Conservation (phyloP, 2,329 filamentous ascomycete species). For the Colletotrichum paranaense region DNA sequence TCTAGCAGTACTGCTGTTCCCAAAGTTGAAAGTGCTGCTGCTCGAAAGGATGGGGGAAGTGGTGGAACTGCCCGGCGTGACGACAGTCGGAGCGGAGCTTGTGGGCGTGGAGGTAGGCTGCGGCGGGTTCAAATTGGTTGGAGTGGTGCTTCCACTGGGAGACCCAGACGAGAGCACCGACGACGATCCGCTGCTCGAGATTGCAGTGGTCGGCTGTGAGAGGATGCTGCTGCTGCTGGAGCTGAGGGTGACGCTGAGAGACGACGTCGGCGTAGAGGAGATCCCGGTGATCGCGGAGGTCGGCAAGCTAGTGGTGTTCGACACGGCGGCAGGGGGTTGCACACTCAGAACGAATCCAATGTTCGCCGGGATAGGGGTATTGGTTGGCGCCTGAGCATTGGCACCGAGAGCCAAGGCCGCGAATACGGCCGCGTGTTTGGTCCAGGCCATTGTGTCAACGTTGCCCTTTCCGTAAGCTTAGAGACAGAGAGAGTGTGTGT, state of each 20-base stretch:
- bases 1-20: background rate
- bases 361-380: background rate
- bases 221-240: background rate
- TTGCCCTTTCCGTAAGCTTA: too few species aligned
- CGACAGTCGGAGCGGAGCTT: background rate
- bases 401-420: background rate
- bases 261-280: background rate
- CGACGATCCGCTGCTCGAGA: background rate
- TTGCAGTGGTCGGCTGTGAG: background rate
- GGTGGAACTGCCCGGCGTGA: background rate
- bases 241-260: background rate
- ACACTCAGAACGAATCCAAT: background rate
- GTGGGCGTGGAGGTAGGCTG: too few species aligned
- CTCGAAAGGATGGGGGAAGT: background rate
- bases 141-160: background rate
- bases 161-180: background rate
- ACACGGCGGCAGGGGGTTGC: background rate
- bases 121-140: background rate
- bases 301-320: background rate
- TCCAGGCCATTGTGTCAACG: background rate
- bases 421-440: background rate
- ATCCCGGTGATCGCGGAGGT: background rate
- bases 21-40: background rate
- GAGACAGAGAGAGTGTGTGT: too few species aligned
- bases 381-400: background rate